Evolutionary conservation across 306 rosid genomes (phyloP).

Genomic region (Oxytropis ochrocephala): DNA sequence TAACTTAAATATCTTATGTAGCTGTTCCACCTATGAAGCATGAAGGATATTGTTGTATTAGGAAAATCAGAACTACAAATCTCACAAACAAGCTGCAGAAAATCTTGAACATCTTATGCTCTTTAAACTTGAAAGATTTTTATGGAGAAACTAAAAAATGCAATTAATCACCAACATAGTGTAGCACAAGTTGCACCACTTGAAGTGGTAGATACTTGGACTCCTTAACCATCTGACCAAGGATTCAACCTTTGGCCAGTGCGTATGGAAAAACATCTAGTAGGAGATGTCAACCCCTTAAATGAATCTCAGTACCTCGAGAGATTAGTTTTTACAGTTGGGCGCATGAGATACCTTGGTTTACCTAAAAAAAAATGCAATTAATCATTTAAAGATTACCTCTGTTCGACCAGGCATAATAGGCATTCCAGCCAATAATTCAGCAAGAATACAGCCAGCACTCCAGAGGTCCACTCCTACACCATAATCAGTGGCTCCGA

Average conservation of each 20-base stretch:
- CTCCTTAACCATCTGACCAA: too few species aligned
- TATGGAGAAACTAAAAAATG: not conserved
- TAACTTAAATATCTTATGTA: conserved; percentile 89
- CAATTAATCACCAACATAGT: too few species aligned
- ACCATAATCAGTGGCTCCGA: conserved; percentile 85
- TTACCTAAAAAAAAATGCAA: not conserved
- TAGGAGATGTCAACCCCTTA: too few species aligned
- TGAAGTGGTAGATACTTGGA: too few species aligned
- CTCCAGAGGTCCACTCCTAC: conserved; percentile 93
- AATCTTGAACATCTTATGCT: conserved; percentile 2
- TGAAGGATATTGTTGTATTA: conserved; percentile 8
- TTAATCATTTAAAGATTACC: conserved; percentile 32
- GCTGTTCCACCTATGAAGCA: conserved; percentile 70
- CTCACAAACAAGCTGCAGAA: not conserved
- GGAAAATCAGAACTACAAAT: not conserved
- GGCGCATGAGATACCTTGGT: too few species aligned
- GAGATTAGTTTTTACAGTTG: too few species aligned
- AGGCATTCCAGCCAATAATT: conserved; percentile 81
- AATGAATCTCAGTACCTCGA: too few species aligned
- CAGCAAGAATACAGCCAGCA: conserved; percentile 94
- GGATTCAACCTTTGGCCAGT: too few species aligned
- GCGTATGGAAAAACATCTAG: too few species aligned
- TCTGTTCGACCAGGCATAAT: conserved; percentile 95
- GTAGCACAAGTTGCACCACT: too few species aligned
- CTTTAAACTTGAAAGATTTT: not conserved